These are phyloP conservation scores for Ochetophila trinervis DNA, from an alignment of 306 rosid species.

Conservation along the genomic window DNA sequence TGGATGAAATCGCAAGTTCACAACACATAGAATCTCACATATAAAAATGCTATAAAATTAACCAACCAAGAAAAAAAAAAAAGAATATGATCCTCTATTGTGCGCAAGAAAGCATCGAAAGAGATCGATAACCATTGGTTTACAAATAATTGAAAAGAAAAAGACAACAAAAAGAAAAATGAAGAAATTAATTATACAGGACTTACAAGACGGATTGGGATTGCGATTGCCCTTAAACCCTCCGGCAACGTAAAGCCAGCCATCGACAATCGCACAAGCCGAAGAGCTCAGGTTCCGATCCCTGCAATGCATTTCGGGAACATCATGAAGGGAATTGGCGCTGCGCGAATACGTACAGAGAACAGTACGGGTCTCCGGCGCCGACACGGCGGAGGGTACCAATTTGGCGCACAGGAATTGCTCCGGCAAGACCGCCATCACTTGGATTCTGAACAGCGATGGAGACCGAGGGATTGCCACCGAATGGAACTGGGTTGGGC, in stretches of 20 bases:
- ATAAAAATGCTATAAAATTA: too few relatives aligned
- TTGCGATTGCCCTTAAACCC: neutral
- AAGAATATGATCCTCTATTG: too few relatives aligned
- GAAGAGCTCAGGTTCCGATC: neutral
- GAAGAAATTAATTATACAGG: neutral
- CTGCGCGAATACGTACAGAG: too few relatives aligned
- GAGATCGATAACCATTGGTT: too few relatives aligned
- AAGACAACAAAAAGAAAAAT: neutral
- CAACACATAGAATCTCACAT: too few relatives aligned
- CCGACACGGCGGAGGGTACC: neutral
- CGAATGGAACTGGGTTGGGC: conserved; percentile 7
- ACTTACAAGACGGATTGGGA: neutral
- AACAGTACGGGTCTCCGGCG: too few relatives aligned
- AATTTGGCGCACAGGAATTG: conserved; percentile 18
- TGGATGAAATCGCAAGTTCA: too few relatives aligned
- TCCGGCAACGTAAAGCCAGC: conserved; percentile 15
- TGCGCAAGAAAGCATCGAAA: neutral
- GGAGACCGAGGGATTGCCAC: conserved; percentile 5
- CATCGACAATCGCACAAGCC: conserved; percentile 13
- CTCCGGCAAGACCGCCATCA: neutral
- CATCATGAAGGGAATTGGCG: too few relatives aligned
- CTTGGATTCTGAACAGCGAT: conserved; percentile 1
- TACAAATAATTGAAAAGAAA: neutral
- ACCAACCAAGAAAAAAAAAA: too few relatives aligned
- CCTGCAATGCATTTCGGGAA: too few relatives aligned